Base-by-base conservation (phyloP, 2,329 filamentous ascomycete genomes). In the Pestalotiopsis sp. region DNA sequence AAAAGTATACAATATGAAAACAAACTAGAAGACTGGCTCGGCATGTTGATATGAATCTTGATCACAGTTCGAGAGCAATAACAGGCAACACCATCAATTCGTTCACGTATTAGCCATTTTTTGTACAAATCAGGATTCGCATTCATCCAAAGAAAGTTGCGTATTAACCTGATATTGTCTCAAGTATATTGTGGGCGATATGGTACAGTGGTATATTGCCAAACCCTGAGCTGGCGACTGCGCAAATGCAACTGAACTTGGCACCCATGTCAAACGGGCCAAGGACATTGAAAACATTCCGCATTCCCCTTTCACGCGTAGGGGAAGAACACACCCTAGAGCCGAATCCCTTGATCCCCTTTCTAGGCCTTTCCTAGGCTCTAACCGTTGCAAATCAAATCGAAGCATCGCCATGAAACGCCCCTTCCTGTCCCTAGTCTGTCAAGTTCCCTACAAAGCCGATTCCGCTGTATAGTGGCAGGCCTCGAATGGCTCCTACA, bases 361-460 rank as follows among this genome's bases (percentile, higher is more conserved):
- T 65, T 65, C 63, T 65, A 65, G 49, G 63, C 63, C 63, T 65
- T 67, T 71, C 71, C 41, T 67, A 70, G 71, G 70, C 65, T 72
- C 72, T 73, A 72, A 72, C 67, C 71, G 70, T 70, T 49, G 65
- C 68, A 71, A 69, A 71, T 71, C 64, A 71, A 72, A 67, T 70
- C 66, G 65, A 72, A 73, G 69, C 68, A 68, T 69, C 67, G 64
- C 65, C 66, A 70, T n/a, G 71, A 72, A 77, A 78, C 76, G 75
- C 76, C 76, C 69, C 65, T 71, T 70, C 74, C 70, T 73, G 71
- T 71, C 75, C 74, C 71, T 69, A 73, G 70, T 74, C 66, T 52
- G 45, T 74, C 70, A 69, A 71, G 67, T 68, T 55, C 45, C 71
- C 69, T 66, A 69, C 68, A 65, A 71, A 72, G 70, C 62, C 39